Percentiles rank a stretch among this genome's conserved stretches.
Evolutionary conservation across 306 rosid genomes (phyloP).

Genomic region (Malus sieversii): DNA sequence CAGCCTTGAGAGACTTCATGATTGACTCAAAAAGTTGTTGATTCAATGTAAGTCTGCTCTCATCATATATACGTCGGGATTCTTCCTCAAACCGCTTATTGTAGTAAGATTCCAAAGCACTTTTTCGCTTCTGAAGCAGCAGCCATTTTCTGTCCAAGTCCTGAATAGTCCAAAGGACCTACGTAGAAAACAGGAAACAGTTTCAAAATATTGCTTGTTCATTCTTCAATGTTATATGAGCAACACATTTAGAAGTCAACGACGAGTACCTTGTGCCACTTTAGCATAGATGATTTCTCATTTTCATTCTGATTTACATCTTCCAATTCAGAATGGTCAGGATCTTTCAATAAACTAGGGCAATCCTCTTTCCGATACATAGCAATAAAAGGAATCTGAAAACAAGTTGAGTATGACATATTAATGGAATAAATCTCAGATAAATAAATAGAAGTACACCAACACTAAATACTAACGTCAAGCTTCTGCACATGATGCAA

Average conservation of each 20-base stretch:
- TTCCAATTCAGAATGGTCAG: conserved; percentile 40
- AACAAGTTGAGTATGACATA: conserved; percentile 5
- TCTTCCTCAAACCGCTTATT: conserved; percentile 81
- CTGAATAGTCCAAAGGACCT: conserved; percentile 93
- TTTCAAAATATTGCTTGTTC: background rate
- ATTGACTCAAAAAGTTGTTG: conserved; percentile 77
- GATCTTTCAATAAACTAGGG: conserved; percentile 71
- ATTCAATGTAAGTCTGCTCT: conserved; percentile 61
- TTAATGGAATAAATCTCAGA: conserved; percentile 15
- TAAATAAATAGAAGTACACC: background rate
- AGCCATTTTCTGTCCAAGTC: conserved; percentile 93
- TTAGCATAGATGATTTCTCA: conserved; percentile 54
- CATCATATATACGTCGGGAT: conserved; percentile 70
- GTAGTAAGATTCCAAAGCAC: conserved; percentile 73
- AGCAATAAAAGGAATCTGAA: conserved; percentile 80
- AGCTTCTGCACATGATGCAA: conserved; percentile 79
- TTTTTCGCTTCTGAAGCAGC: conserved; percentile 88
- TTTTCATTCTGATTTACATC: conserved; percentile 54
- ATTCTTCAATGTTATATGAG: background rate
- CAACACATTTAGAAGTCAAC: too few species aligned
- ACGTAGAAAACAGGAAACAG: conserved; percentile 11
- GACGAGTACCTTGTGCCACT: conserved; percentile 75
- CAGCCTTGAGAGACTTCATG: conserved; percentile 81
- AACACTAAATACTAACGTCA: conserved; percentile 57
- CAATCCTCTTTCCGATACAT: conserved; percentile 95